A percentile compares a stretch with the other conserved stretches of the same genome.
phyloP scores from a whole-genome alignment of 306 rosid species.

The Carpinus viminea region DNA sequence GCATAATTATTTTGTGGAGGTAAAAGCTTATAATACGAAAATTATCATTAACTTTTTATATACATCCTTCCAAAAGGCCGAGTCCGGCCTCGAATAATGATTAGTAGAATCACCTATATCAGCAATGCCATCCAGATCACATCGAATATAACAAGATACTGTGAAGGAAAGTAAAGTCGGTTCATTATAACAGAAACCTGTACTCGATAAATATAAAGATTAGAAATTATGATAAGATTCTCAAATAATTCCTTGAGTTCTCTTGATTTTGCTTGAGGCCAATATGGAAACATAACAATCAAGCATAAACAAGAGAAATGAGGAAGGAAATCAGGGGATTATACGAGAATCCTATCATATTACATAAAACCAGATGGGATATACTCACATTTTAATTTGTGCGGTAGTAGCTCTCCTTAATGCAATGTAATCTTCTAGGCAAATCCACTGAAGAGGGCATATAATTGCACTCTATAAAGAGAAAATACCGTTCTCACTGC shows the following conservation, averaged over 20 bases:
- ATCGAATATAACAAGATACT: constrained; percentile 35
- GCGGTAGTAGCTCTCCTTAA: constrained; percentile 32
- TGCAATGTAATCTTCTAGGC: constrained; percentile 42
- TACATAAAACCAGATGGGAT: neutral
- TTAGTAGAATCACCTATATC: constrained; percentile 20
- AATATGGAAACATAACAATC: no score
- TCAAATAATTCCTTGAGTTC: no score
- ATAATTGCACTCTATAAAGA: constrained; percentile 35
- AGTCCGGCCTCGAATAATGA: constrained; percentile 39
- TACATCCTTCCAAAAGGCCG: constrained; percentile 45
- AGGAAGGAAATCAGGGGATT: no score
- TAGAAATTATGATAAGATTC: no score
- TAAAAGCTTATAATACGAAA: constrained; percentile 35
- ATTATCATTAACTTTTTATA: constrained; percentile 41
- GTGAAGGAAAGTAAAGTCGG: constrained; percentile 7
- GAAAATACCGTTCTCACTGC: constrained; percentile 40
- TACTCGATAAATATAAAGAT: no score
- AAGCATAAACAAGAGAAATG: no score
- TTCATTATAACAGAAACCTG: neutral
- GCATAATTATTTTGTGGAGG: constrained; percentile 33
- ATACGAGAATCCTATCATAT: no score
- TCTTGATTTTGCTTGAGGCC: no score
- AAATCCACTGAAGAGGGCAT: constrained; percentile 42
- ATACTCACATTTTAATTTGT: constrained; percentile 50
- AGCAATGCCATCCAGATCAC: constrained; percentile 34